Base-by-base conservation (phyloP, 139 green algal genomes). In the Desmodesmus armatus region DNA sequence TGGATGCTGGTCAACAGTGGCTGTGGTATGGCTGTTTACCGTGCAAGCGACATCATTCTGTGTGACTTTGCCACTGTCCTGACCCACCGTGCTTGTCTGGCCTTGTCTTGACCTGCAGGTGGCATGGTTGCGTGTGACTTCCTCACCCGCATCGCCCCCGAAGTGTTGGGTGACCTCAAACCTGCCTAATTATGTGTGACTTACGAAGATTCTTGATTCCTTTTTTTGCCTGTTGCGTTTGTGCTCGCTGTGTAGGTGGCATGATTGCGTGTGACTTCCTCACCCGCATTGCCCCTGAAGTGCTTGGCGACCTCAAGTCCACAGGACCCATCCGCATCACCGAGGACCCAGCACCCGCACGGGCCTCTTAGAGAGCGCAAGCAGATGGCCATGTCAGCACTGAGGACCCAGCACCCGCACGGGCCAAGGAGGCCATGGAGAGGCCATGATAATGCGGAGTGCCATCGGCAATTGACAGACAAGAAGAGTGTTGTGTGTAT, bases 221-320 rank as follows among this genome's bases (percentile, higher is more conserved):
- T n/a, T n/a, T n/a, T n/a, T n/a, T n/a, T n/a, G n/a, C n/a, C n/a
- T n/a, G n/a, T n/a, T 55, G 47, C 47, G 33, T 39, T 77, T 37
- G 25, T 77, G 69, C 40, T 37, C 9, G 25, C 0, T 5, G 0
- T 23, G 23, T 39, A 77, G 69, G 69, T 53, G 55, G 35, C 25
- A 82, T 82, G 76, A 15, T 82, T 41, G 37, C 72, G 41, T 43
- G 55, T 1, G 76, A 82, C 76, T 82, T 82, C 55, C 37, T 82
- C 25, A 62, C 29, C 23, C 53, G 17, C 3, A 60, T 67, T 43
- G 55, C 72, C 23, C 76, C 76, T 31, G 55, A 39, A 5, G 25
- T 82, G 3, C 31, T 65, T 2, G 55, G 41, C n/a, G 76, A 77
- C 39, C 69, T 58, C 39, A 77, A 77, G 69, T 23, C 69, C 5